Base-by-base conservation (phyloP, 352 stramenopile genomes). In the Phytophthora fragariae region DNA sequence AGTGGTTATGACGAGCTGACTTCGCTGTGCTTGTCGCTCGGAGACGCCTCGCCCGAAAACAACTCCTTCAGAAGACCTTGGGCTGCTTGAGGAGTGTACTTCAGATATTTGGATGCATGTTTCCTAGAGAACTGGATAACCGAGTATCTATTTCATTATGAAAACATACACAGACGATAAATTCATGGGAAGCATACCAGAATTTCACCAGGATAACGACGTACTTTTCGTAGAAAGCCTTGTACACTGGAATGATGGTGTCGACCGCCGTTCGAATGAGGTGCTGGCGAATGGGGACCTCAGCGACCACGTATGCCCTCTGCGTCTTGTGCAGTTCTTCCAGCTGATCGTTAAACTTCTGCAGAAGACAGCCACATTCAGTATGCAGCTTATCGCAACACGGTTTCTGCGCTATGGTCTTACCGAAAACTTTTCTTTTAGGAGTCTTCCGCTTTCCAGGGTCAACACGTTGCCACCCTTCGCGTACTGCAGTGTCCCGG, bases 341-440 rank as follows among this genome's bases (percentile, higher is more conserved):
- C 39, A 95, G 69, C 39, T 84, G 80, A 7, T 82, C 75, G 53
- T 95, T 95, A 63, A 94, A 95, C 49, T 85, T 84, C 88, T 95
- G 56, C 21, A 39, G 6, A 10, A 46, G 15, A 49, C 35, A 15
- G 11, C 5, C 46, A 37, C 50, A 19, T 63, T 73, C 15, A 54
- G 33, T 19, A 65, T 17, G 10, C 11, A 6, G 11, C 11, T 41
- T 9, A 56, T 7, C 19, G 19, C 37, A 35, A 29, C 17, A 54
- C 14, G 6, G 21, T 17, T 21, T n/a, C 5, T 10, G 58, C 14
- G 21, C 29, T n/a, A 49, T 37, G 8, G 17, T 17, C 82, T 54
- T 70, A 94, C 89, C 77, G 87, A 72, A 67, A 98, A 98, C 57
- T 97, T 96, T 61, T 94, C 91, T 76, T 98, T 98, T 59, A 98